Base-by-base conservation (phyloP, 805 yeast species). In the Wickerhamomyces mucosus region DNA sequence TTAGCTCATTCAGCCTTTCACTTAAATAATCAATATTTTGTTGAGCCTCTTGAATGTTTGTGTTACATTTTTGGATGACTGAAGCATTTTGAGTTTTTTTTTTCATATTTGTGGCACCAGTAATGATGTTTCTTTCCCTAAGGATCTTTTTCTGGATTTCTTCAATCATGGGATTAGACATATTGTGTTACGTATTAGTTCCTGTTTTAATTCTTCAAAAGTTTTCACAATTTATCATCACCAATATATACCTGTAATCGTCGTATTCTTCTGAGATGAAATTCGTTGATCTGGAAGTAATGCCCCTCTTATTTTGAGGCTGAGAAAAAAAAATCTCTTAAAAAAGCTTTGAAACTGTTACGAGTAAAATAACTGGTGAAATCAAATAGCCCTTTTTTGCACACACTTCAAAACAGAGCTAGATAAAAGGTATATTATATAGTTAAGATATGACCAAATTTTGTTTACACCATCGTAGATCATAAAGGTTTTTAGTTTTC, bases 31-130 rank as follows among this genome's bases (percentile, higher is more conserved):
- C 88, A 42, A 92, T 81, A 55, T 89, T 92, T 42, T 84, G 77
- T 49, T 83, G 84, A 3, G 96, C 88, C 48, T 92, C 98, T 40
- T 89, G 66, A 44, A 92, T 86, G 47, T 79, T 84, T 18, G 85
- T 75, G 58, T 85, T 88, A 63, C 96, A 88, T 51, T 81, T 77
- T 54, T 84, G 94, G 43, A 88, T 85, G 28, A 89, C 96, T 43
- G 72, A 74, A 22, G 79, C 65, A 56, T 92, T 92, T 39, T 67
- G 59, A 10, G 97, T 83, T 42, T 75, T 76, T 52, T 77, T 76
- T 53, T 83, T 76, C 62, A 92, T 61, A 39, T 79, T 71, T 36
- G 80, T 75, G 34, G 94, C 92, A 33, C 96, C 97, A 38, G 74
- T 77, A 29, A 89, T 84, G 57, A 89, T 78, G 51, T 83, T 86